These are phyloP conservation scores for Eucalyptus grandis DNA, from an alignment of 345 rosid genomes.

Conservation along the genomic window DNA sequence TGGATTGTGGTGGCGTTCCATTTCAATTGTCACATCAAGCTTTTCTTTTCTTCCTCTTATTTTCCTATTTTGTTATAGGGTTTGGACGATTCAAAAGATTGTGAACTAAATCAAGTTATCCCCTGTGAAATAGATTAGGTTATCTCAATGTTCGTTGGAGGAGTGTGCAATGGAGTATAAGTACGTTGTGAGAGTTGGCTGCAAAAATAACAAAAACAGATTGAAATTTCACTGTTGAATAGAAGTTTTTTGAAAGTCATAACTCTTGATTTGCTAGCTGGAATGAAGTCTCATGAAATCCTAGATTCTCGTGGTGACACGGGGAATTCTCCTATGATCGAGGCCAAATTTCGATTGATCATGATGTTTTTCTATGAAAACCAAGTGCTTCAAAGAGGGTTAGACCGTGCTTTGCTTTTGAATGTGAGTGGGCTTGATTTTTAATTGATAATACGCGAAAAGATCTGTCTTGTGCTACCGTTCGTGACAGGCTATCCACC, in stretches of 20 bases:
- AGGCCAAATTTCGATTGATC: neutral
- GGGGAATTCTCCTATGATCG: neutral
- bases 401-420: neutral
- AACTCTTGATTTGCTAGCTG: neutral
- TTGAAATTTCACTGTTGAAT: neutral
- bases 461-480: neutral
- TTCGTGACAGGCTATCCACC: neutral
- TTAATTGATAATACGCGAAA: no score
- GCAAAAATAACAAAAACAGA: neutral
- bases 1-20: neutral
- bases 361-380: accelerated
- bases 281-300: neutral
- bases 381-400: neutral
- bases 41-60: neutral
- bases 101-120: neutral
- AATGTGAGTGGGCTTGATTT: neutral
- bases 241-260: neutral
- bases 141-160: neutral
- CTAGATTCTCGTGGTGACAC: neutral
- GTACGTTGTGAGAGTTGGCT: neutral
- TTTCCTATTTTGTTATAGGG: neutral
- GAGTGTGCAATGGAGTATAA: neutral
- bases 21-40: neutral
- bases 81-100: neutral
- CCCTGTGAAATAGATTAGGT: neutral